Base-by-base conservation (phyloP, 805 yeast genomes). In the Wickerhamiella qilinensis region DNA sequence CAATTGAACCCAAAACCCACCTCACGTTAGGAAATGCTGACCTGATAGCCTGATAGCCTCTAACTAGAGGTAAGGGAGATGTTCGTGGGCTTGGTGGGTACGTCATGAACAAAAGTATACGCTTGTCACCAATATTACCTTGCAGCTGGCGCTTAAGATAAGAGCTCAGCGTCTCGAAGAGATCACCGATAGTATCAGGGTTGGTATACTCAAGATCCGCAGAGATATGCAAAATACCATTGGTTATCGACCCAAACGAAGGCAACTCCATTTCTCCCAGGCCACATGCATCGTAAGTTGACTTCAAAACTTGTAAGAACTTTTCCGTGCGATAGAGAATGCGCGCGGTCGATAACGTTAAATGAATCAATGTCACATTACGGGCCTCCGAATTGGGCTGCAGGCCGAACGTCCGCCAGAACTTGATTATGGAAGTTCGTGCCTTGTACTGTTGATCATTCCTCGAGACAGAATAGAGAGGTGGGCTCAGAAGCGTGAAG, bases 341-440 rank as follows among this genome's bases (percentile, higher is more conserved):
- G 1, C 43, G 42, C 4, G 49, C 42, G 0, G 46, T 27, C 3
- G 40, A 43, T 3, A 50, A 37, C 1, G 47, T 39, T 11, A 63
- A 17, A 27, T 57, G 20, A 3, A 60, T 39, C 7, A 56, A 33
- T 2, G 45, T 37, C 11, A 59, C 36, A 30, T 57, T 49, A 20
- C 56, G 57, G 9, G 51, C 43, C 0, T 55, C 58, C 20, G 43
- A 33, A 12, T 43, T 40, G 0, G 67, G 67, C 11, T 50, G 38
- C 22, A 63, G 46, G 1, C 62, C 61, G 46, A 62, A 53, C 3
- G 51, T 43, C 32, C 57, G 52, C 67, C 67, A 62, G 41, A 62
- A 62, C 20, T 62, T 39, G 15, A 63, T 39, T 9, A 60, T 57
- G 0, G 65, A 52, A 1, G 63, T 55, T 15, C 59, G 46, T 0